These are phyloP conservation scores for Tillandsia fasciculata DNA, from an alignment of 176 grass and related monocot species.

Conservation along the genomic window DNA sequence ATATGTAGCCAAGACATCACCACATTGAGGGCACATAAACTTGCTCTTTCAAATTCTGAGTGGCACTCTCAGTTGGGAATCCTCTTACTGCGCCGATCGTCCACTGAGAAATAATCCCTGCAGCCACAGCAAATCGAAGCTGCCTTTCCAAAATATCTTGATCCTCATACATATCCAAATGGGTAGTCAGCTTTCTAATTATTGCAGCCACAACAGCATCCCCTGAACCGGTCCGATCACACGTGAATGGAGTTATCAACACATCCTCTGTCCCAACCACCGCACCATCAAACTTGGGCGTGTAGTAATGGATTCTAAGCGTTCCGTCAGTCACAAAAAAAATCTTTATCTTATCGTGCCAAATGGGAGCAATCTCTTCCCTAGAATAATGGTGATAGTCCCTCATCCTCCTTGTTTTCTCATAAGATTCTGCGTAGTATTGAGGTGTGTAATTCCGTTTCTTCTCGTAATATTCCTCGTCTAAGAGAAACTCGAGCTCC, in stretches of 20 bases:
- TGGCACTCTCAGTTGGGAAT: slow-evolving; percentile 79
- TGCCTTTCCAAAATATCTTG: slow-evolving; percentile 64
- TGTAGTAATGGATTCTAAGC: slow-evolving; percentile 81
- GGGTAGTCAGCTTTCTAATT: slow-evolving; percentile 59
- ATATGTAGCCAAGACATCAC: slow-evolving; percentile 26
- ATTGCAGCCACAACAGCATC: slow-evolving; percentile 78
- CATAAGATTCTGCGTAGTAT: slow-evolving; percentile 62
- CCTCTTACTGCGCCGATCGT: slow-evolving; percentile 74
- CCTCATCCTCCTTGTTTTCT: slow-evolving; percentile 48
- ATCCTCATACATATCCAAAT: slow-evolving; percentile 70
- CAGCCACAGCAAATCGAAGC: slow-evolving; percentile 67
- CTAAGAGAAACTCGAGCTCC: slow-evolving; percentile 86
- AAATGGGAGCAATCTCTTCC: slow-evolving; percentile 68
- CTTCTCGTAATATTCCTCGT: slow-evolving; percentile 65
- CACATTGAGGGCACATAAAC: slow-evolving; percentile 81
- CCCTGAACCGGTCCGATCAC: slow-evolving; percentile 81
- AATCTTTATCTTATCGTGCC: slow-evolving; percentile 73
- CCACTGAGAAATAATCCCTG: slow-evolving; percentile 93
- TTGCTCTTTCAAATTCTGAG: slow-evolving; percentile 84
- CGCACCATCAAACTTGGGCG: slow-evolving; percentile 62
- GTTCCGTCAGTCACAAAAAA: slow-evolving; percentile 67
- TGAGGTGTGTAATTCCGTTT: slow-evolving; percentile 67
- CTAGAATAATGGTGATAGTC: slow-evolving; percentile 54
- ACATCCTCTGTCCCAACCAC: slow-evolving; percentile 68
- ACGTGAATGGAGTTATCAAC: slow-evolving; percentile 65